Evolutionary conservation across 352 stramenopile species (phyloP).

Genomic region (Phytophthora sp.): DNA sequence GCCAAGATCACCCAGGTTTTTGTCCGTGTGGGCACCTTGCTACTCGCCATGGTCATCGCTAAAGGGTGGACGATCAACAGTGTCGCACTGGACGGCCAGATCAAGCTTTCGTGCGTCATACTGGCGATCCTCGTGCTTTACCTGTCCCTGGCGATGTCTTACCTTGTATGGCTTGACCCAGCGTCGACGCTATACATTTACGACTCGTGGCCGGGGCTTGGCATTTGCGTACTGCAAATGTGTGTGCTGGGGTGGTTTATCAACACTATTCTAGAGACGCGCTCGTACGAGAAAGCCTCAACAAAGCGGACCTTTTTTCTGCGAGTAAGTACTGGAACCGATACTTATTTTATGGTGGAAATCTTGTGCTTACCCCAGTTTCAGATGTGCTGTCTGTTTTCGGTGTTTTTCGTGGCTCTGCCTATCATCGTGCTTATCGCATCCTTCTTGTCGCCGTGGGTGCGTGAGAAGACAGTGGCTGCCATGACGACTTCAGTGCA

Average conservation of each 20-base stretch:
- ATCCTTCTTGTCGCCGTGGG: constrained; percentile 79
- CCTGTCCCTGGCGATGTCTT: constrained; percentile 82
- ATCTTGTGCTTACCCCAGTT: constrained; percentile 7
- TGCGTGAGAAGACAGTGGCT: constrained; percentile 77
- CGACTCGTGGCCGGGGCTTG: constrained; percentile 75
- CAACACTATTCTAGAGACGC: constrained; percentile 69
- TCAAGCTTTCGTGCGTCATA: constrained; percentile 75
- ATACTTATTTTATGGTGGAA: neutral
- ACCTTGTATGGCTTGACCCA: constrained; percentile 78
- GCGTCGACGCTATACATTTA: constrained; percentile 85
- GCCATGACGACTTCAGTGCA: constrained; percentile 61
- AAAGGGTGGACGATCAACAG: constrained; percentile 86
- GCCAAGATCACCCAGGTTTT: constrained; percentile 76
- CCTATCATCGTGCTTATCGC: constrained; percentile 74
- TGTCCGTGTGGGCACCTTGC: constrained; percentile 69
- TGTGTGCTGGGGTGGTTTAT: constrained; percentile 70
- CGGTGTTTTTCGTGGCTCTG: constrained; percentile 72
- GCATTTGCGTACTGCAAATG: constrained; percentile 69
- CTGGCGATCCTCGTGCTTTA: constrained; percentile 67
- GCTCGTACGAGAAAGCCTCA: constrained; percentile 59
- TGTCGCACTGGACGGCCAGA: constrained; percentile 62
- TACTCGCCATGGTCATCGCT: constrained; percentile 76
- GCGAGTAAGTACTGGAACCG: constrained; percentile 34
- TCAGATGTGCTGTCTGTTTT: constrained; percentile 72
- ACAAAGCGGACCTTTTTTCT: constrained; percentile 73